A percentile compares a stretch with the other conserved stretches of the same genome.
Evolutionary conservation across 1,284 basidiomycete species (phyloP).

Genomic region (Coniferiporia sulphurascens): DNA sequence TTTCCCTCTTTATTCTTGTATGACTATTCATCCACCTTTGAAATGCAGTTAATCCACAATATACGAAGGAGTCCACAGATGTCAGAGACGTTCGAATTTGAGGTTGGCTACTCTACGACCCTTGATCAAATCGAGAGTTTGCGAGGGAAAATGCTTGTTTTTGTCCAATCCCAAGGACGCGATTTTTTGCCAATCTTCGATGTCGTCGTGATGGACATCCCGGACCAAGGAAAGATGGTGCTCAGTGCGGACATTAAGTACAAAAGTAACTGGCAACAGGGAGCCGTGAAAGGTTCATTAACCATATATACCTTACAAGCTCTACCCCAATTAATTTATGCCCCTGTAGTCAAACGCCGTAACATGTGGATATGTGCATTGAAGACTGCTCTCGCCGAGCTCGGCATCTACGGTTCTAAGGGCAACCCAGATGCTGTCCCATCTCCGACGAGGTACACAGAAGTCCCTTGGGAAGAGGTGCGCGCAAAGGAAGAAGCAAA

Average conservation of each 20-base stretch:
- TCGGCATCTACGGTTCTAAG: slow-evolving; percentile 71
- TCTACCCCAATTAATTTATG: slow-evolving; percentile 3
- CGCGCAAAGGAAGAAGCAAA: slow-evolving; percentile 34
- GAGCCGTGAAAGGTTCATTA: slow-evolving; percentile 59
- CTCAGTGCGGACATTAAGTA: slow-evolving; percentile 85
- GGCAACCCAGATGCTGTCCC: slow-evolving; percentile 60
- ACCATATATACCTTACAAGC: slow-evolving; percentile 1
- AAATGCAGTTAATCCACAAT: slow-evolving; percentile 62
- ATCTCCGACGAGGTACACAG: slow-evolving; percentile 54
- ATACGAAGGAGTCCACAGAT: slow-evolving; percentile 70
- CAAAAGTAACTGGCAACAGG: slow-evolving; percentile 87
- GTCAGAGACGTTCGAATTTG: slow-evolving; percentile 77
- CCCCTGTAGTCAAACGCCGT: slow-evolving; percentile 57
- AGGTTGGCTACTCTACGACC: slow-evolving; percentile 74
- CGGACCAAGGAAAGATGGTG: slow-evolving; percentile 75
- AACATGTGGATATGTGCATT: slow-evolving; percentile 92
- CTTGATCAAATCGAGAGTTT: slow-evolving; percentile 83
- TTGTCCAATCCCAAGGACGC: slow-evolving; percentile 64
- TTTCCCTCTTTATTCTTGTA: background rate
- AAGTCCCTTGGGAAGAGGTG: slow-evolving; percentile 68
- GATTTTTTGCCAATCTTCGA: slow-evolving; percentile 77
- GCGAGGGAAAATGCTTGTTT: slow-evolving; percentile 77
- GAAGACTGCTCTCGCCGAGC: slow-evolving; percentile 66
- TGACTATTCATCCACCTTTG: background rate
- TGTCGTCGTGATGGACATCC: slow-evolving; percentile 69